Evolutionary conservation across 148 eudicot genomes (phyloP), one percentile per base, ranked within the genome.

Genomic region (Rheum nobile): DNA sequence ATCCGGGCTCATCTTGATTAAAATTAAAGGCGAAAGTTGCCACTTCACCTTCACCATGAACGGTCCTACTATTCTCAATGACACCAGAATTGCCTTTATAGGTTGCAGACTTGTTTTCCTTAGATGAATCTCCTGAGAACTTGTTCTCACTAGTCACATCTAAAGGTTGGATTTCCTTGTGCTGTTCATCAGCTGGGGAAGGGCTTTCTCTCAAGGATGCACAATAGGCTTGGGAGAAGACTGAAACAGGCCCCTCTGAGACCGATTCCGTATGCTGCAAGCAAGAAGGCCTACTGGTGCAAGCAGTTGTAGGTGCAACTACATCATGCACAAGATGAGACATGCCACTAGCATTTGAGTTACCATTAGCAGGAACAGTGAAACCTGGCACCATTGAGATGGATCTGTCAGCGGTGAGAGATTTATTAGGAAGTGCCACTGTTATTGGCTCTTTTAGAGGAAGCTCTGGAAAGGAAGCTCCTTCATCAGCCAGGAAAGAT

Each of bases 401-500:
- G 61, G 97, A 89, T 74, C 90, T 84, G 41, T 81, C 89, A 65
- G 88, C 82, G 41, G 80, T 78, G 44, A 85, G 85, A 59, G 93
- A 72, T 79, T 87, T 86, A 75, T 84, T 88, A 29, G 97, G 93
- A 82, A 91, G 96, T 75, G 91, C 86, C 43, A 90, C 96, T 46
- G 88, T 85, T 69, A 94, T 80, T 46, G 89, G 91, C 67, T 92
- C 82, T 57, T 82, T 84, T 74, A 84, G 84, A 13, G 90, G 88
- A 75, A 84, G 83, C 75, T 88, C 96, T 13, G 98, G 93, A 75
- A 94, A 77, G 34, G 96, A 81, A 59, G 98, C 98, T 78, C 98
- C 96, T 86, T 94, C 98, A 79, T 94, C 98, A 38, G 98, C 98
- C 74, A 94, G 96, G 85, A 94, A 94, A 77, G 98, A 94, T 41